Evolutionary conservation across 176 grass and related monocot genomes (phyloP).

Genomic region (Poa annua): DNA sequence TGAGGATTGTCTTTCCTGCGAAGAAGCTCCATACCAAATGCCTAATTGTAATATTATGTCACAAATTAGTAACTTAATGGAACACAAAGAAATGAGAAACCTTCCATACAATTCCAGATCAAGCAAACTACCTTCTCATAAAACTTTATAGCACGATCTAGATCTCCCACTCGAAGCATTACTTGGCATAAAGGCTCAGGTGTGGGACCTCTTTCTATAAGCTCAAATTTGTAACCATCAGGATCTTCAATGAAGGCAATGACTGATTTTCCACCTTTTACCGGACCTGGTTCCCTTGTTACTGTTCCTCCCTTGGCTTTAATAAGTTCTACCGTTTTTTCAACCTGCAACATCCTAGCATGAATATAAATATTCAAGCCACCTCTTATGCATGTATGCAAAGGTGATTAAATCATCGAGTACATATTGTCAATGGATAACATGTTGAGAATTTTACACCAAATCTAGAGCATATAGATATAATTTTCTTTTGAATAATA

Average conservation of each 20-base stretch:
- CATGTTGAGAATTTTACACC: not conserved
- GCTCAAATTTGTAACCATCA: slow-evolving; percentile 95
- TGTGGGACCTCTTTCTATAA: slow-evolving; percentile 88
- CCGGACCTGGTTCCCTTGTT: slow-evolving; percentile 84
- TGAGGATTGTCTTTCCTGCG: slow-evolving; percentile 87
- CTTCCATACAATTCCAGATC: slow-evolving; percentile 7
- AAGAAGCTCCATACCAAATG: slow-evolving; percentile 99
- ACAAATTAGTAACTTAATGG: slow-evolving; percentile 21
- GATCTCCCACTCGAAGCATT: slow-evolving; percentile 95
- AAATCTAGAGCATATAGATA: not conserved
- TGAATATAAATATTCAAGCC: slow-evolving; percentile 32
- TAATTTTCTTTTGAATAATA: not conserved
- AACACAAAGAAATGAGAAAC: slow-evolving; percentile 24
- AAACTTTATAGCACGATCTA: slow-evolving; percentile 84
- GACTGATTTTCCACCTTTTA: slow-evolving; percentile 80
- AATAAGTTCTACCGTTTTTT: slow-evolving; percentile 90
- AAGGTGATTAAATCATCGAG: slow-evolving; percentile 24
- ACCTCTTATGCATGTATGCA: slow-evolving; percentile 6
- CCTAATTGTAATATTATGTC: slow-evolving; percentile 57
- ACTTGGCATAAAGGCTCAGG: slow-evolving; percentile 95
- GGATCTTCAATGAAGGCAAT: slow-evolving; percentile 97
- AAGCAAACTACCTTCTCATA: slow-evolving; percentile 76
- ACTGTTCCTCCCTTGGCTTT: slow-evolving; percentile 95
- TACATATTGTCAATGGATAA: not conserved
- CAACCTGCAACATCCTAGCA: slow-evolving; percentile 55